A percentile compares a stretch with the other conserved stretches of the same genome.
Conservation (phyloP, 192 early-diverging fungal species). For the Dissophora ornata region DNA sequence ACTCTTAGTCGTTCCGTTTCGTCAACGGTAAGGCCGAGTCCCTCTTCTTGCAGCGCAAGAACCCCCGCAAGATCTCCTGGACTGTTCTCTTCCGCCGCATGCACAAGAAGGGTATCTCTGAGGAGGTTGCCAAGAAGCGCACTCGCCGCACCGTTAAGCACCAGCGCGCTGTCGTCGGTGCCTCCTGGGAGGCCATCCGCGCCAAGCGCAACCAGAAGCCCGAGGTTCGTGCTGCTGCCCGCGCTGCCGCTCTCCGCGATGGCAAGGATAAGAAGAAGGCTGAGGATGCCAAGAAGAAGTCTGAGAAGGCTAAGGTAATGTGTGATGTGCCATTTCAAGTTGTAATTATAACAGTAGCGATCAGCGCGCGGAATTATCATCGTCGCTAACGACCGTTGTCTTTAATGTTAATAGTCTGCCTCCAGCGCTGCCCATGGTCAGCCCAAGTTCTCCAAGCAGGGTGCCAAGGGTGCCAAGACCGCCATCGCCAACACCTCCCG, state of each 20-base stretch:
- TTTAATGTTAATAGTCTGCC: conserved; percentile 50
- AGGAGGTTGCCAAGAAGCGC: conserved; percentile 97
- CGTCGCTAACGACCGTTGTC: too few relatives aligned
- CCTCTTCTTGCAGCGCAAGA: conserved; percentile 96
- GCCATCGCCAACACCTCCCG: conserved; percentile 86
- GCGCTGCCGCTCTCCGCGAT: conserved; percentile 84
- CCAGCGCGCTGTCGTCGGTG: conserved; percentile 96
- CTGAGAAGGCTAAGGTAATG: conserved; percentile 83
- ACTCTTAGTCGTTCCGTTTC: conserved; percentile 91
- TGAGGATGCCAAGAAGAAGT: conserved; percentile 87
- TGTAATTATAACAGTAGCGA: too few relatives aligned
- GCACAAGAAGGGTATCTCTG: conserved; percentile 98
- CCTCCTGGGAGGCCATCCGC: conserved; percentile 94
- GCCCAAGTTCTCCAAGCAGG: conserved; percentile 85
- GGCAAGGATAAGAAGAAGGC: conserved; percentile 95
- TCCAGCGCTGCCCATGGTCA: conserved; percentile 56
- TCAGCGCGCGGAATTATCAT: too few relatives aligned
- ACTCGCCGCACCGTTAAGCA: conserved; percentile 93
- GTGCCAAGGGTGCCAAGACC: conserved; percentile 80
- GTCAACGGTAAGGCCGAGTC: conserved; percentile 97
- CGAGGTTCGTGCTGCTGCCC: conserved; percentile 92
- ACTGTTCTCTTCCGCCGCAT: conserved; percentile 96
- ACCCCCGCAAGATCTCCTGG: conserved; percentile 98
- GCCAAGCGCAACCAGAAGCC: conserved; percentile 98
- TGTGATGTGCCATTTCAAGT: too few relatives aligned